Base-by-base conservation (phyloP, 306 rosid genomes). In the Castanea crenata region DNA sequence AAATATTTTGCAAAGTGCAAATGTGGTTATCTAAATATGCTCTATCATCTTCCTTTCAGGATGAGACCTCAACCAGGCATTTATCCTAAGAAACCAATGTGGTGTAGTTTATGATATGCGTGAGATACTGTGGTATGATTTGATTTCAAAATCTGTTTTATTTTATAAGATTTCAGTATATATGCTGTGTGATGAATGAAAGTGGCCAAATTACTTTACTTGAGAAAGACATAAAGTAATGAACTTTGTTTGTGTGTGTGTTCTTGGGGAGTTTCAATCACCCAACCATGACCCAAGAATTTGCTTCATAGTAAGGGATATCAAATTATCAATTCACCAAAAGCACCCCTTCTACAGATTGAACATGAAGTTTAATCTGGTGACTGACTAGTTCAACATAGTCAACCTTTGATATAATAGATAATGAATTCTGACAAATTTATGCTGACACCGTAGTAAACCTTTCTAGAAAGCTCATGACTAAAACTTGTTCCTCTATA, bases 11-110 rank as follows among this genome's bases (percentile, higher is more conserved):
- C 6, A 12, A 20, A 34, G 63, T 15, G 41, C 6, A 59, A 14
- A 20, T 18, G 21, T 73, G 62, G n/a, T 72, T 55, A 77, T 77
- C 65, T 81, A 14, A 82, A 64, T 68, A 49, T 65, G 70, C 25
- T 56, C 61, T 63, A 41, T 77, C 52, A 5, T 74, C 34, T 54
- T 51, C 79, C 70, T 85, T 51, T 78, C 80, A 92, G 94, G 90
- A 84, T 55, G 90, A 82, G 78, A 71, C 85, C 75, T 38, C 3
- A 38, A 38, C 46, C 3, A 38, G 11, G 11, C 89, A 73, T 35
- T 85, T 83, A 74, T 38, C 78, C 31, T 41, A 51, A 68, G 73
- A 81, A 61, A 76, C 79, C 74, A 83, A 80, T 57, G 46, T 12
- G 62, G 69, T 77, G 75, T 78, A 83, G 78, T 49, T 52, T 49